These are phyloP conservation scores for Parachlorella kessleri DNA, from an alignment of 139 green algal genomes.

Conservation along the genomic window DNA sequence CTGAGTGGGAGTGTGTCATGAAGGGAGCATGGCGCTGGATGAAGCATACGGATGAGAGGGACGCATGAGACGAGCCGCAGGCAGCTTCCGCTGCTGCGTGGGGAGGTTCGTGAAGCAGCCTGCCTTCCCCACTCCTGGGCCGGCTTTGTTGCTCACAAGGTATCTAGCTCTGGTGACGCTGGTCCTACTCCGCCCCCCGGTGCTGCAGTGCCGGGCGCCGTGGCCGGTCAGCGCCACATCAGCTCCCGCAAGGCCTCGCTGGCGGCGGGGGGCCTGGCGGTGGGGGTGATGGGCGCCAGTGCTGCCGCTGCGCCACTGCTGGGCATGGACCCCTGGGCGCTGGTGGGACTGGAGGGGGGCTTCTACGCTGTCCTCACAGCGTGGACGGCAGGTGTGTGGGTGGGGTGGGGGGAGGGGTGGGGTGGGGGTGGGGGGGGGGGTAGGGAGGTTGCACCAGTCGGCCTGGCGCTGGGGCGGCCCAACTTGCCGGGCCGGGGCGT, in stretches of 20 bases:
- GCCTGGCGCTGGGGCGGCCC: no score
- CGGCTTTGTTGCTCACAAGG: no score
- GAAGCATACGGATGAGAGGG: no score
- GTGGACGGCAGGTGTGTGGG: slow-evolving; percentile 4
- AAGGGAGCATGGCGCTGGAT: no score
- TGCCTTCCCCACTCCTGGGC: no score
- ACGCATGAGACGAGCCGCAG: no score
- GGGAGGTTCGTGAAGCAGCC: no score
- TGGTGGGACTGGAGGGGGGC: slow-evolving; percentile 13
- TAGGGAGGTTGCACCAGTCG: no score
- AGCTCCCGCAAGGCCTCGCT: slow-evolving; percentile 3
- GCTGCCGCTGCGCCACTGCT: slow-evolving; percentile 14
- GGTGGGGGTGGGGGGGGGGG: background rate
- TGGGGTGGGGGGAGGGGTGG: background rate
- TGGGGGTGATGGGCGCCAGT: slow-evolving; percentile 5
- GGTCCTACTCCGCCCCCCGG: no score
- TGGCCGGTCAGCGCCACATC: slow-evolving; percentile 27
- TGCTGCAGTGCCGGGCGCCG: slow-evolving; percentile 14
- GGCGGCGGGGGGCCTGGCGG: background rate
- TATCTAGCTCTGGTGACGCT: no score
- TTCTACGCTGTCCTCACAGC: background rate
- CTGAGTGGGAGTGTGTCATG: background rate
- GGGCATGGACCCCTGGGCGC: slow-evolving; percentile 25
- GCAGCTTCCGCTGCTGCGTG: no score
- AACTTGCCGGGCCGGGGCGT: no score